Evolutionary conservation across 2,329 filamentous ascomycete genomes (phyloP), one percentile per base, ranked within the genome.

Genomic region (Cytospora schulzeri): DNA sequence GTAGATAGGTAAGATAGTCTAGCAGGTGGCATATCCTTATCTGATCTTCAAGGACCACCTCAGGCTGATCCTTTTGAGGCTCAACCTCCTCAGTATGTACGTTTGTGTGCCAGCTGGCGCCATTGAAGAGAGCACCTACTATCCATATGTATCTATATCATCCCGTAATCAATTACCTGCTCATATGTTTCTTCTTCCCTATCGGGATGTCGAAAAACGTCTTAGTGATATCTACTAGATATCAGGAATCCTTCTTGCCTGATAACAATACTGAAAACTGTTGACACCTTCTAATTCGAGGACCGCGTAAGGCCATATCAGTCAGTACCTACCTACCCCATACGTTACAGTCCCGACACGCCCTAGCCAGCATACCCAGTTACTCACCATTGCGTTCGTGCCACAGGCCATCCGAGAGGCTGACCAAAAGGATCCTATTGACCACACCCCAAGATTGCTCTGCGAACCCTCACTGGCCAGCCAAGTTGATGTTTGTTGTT

Each of bases 211-310:
- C 28, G 14, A 33, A 28, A 33, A 17, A 14, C 35, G 17, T 5
- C 4, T 35, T 12, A 38, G 7, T 35, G 63, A 50, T 58, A n/a
- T 26, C n/a, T 50, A 17, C 14, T 19, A 38, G 24, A 24, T 26
- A n/a, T n/a, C n/a, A n/a, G n/a, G n/a, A n/a, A n/a, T n/a, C n/a
- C n/a, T n/a, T n/a, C n/a, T n/a, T n/a, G n/a, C n/a, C n/a, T 22
- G 50, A 53, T 60, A 58, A 57, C 50, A 31, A 62, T 31, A 11
- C 11, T 15, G 9, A 15, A 14, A 11, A 55, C 11, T 28, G 45
- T 45, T 55, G 56, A 28, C 50, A 66, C 64, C 64, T 66, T 66
- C 64, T 66, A 50, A 31, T 56, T 66, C 51, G 56, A 66, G 64
- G 33, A 35, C 38, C 11, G 28, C n/a, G 6, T 5, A 28, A 41